phyloP scores from a whole-genome alignment of 2,329 filamentous ascomycete species.

The Fusarium verticillioides region DNA sequence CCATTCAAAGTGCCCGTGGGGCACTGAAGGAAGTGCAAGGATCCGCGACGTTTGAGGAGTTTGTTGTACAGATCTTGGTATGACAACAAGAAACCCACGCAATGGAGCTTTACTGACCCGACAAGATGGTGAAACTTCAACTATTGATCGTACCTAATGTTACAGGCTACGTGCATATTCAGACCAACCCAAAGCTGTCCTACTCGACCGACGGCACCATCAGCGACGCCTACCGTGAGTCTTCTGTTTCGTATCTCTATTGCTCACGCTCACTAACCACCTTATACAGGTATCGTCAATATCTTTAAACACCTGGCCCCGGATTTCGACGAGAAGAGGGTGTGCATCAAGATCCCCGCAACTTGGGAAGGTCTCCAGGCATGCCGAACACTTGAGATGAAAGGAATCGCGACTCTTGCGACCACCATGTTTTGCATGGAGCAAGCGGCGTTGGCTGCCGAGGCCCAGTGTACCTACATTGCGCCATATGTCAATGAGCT shows the following conservation, averaged over 20 bases:
- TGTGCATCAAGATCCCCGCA: constrained; percentile 72
- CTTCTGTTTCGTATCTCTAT: fast-evolving
- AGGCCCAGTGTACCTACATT: constrained; percentile 69
- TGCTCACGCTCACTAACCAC: not conserved
- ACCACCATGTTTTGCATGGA: constrained; percentile 72
- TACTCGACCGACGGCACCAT: constrained; percentile 62
- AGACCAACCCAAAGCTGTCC: constrained; percentile 67
- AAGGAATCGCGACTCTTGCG: constrained; percentile 68
- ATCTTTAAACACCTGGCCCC: constrained; percentile 40
- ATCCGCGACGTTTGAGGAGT: constrained; percentile 51
- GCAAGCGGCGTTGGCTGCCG: constrained; percentile 68
- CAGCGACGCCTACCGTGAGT: constrained; percentile 61
- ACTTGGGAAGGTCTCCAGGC: constrained; percentile 73
- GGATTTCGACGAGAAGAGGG: constrained; percentile 55
- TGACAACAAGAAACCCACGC: not conserved
- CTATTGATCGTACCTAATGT: constrained; percentile 62
- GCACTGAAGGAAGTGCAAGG: constrained; percentile 35
- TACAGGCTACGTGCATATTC: constrained; percentile 65
- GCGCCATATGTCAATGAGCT: constrained; percentile 75
- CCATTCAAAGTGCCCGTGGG: constrained; percentile 38
- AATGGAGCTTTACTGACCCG: not conserved
- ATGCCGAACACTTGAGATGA: constrained; percentile 62
- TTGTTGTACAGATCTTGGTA: constrained; percentile 68
- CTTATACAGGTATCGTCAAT: constrained; percentile 57
- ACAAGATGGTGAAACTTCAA: constrained; percentile 65